Evolutionary conservation across 352 stramenopile species (phyloP).

Genomic region (Phytophthora sp.): DNA sequence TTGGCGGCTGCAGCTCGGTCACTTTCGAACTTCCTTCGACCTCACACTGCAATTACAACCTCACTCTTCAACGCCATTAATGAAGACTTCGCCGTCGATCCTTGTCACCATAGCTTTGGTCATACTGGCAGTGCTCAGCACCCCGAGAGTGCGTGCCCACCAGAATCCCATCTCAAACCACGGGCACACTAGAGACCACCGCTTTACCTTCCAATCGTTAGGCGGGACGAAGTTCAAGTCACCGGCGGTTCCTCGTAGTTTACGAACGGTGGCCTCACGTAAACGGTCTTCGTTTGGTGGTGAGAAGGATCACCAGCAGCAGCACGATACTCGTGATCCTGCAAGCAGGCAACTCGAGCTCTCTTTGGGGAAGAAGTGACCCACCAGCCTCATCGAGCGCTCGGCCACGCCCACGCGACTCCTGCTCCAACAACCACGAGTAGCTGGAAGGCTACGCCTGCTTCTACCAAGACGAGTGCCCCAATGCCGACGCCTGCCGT

Average conservation of each 20-base stretch:
- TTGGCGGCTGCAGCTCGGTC: background rate
- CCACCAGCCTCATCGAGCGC: background rate
- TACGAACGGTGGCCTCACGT: background rate
- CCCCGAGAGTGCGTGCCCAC: background rate
- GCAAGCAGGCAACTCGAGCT: background rate
- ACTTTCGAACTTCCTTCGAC: constrained; percentile 11
- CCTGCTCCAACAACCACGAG: constrained; percentile 11
- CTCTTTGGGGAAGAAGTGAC: background rate
- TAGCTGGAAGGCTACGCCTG: background rate
- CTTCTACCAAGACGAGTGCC: constrained; percentile 8
- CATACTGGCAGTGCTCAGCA: constrained; percentile 1
- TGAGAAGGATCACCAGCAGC: background rate
- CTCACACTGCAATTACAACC: too few species aligned
- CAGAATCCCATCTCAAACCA: background rate
- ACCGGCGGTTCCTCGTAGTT: constrained; percentile 1
- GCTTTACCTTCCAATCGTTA: too few species aligned
- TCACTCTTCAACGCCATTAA: background rate
- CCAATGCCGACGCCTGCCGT: constrained; percentile 5
- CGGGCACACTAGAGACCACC: too few species aligned
- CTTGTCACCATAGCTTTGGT: constrained; percentile 8
- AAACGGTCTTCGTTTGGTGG: background rate
- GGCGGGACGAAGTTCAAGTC: too few species aligned
- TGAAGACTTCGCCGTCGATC: constrained; percentile 19
- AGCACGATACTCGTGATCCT: background rate
- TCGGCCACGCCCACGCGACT: constrained; percentile 6